These are phyloP conservation scores for Salvia rosmarinus DNA, from an alignment of 257 asterid genomes.

Conservation along the genomic window DNA sequence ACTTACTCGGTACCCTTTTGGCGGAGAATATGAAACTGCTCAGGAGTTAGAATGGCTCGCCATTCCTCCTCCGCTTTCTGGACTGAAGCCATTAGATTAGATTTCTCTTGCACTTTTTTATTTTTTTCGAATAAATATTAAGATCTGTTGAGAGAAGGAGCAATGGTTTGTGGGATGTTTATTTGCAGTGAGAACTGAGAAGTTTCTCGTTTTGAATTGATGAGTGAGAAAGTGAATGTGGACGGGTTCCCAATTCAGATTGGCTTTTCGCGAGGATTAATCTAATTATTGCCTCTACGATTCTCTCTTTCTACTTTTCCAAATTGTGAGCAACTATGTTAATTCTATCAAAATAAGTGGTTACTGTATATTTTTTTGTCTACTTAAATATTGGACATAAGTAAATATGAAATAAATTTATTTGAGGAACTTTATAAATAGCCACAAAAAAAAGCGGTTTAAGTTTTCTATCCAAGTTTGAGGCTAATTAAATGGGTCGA, in stretches of 20 bases:
- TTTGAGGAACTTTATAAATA: no score
- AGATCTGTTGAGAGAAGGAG: neutral
- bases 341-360: no score
- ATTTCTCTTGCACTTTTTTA: neutral
- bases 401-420: no score
- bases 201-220: neutral
- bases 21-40: constrained; percentile 75
- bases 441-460: no score
- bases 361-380: no score
- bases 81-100: constrained; percentile 32
- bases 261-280: no score
- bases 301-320: no score
- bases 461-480: no score
- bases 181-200: neutral
- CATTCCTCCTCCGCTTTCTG: constrained; percentile 78
- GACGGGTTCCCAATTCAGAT: neutral
- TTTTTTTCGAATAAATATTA: neutral
- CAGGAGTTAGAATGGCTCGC: constrained; percentile 65
- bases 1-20: constrained; percentile 75
- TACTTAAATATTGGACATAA: no score
- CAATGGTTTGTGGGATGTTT: neutral
- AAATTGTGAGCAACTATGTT: no score
- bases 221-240: constrained; percentile 1
- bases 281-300: no score
- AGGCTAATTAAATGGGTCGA: no score